phyloP scores from a whole-genome alignment of 2,329 filamentous ascomycete genomes.

The Elsinoe fawcettii region DNA sequence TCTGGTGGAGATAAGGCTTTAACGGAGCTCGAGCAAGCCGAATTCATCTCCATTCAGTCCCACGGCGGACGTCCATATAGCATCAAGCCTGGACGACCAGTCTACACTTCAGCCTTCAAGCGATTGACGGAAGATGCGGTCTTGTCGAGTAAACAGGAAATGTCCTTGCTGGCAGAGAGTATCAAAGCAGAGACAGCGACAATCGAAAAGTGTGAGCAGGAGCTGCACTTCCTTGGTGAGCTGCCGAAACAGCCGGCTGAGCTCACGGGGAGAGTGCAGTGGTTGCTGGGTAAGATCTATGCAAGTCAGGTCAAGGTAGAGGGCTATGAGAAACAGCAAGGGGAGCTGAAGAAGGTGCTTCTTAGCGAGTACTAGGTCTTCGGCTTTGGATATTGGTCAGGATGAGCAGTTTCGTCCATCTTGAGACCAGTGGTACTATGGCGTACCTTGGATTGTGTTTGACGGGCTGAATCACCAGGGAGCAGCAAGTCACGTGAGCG shows the following conservation, averaged over 20 bases:
- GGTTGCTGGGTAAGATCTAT: constrained; percentile 65
- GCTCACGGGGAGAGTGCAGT: constrained; percentile 58
- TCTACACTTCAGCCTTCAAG: constrained; percentile 77
- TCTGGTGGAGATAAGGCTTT: constrained; percentile 65
- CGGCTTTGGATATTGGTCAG: background rate
- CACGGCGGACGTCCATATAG: constrained; percentile 67
- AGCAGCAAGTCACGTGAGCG: background rate
- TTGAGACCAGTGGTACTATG: too few species aligned
- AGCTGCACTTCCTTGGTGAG: constrained; percentile 63
- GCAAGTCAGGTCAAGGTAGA: constrained; percentile 68
- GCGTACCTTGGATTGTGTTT: too few species aligned
- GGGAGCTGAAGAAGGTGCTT: constrained; percentile 62
- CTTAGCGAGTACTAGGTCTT: constrained; percentile 40
- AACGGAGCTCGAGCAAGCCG: constrained; percentile 72
- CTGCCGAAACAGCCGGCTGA: constrained; percentile 65
- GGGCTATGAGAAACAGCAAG: constrained; percentile 65
- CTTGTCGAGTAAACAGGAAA: constrained; percentile 59
- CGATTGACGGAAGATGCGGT: constrained; percentile 63
- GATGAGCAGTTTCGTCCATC: too few species aligned
- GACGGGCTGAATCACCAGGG: too few species aligned
- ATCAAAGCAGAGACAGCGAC: constrained; percentile 63
- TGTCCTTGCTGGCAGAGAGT: constrained; percentile 61
- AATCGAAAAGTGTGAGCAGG: constrained; percentile 71
- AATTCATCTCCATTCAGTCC: constrained; percentile 71
- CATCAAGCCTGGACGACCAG: constrained; percentile 74